Evolutionary conservation across 2,329 filamentous ascomycete species (phyloP), one percentile per base, ranked within the genome.

Genomic region (Xylariaceae sp.): DNA sequence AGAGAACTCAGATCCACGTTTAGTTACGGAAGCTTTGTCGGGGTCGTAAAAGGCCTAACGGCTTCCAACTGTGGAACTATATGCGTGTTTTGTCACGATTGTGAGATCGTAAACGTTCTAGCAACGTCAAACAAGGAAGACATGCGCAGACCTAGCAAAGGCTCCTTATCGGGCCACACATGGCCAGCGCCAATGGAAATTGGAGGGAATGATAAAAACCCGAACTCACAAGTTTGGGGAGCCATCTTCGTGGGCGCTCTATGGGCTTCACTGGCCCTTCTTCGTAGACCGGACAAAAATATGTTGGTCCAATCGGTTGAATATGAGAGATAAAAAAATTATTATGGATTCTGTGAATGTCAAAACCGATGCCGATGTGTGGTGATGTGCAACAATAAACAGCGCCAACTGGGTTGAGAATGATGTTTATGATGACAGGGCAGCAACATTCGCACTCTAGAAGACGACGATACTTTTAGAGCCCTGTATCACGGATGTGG

Each of bases 201-300:
- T 5, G 23, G 12, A 32, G 29, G 9, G 43, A 4, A 10, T 37
- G 3, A 10, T 14, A 40, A 29, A 48, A 59, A 50, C 49, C 16
- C n/a, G 18, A 5, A 66, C 67, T 64, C 64, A 70, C 68, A 52
- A 54, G 61, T 67, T 48, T 69, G 66, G 20, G 68, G 68, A 40
- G 68, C 68, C 68, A 70, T 70, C 19, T 56, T 51, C 32, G 50
- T 48, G 21, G 57, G 14, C 32, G 5, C 37, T 23, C 32, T 48
- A 46, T 48, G 37, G 57, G 59, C 52, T 26, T 14, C 32, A 37
- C 51, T 56, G 44, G 43, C 48, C 51, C 19, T 46, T 45, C 44
- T 55, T 32, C 23, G 40, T 19, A 49, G 40, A 19, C 7, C 7
- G 43, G 40, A n/a, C 41, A 23, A 40, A 45, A 44, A 26, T 26